Percentiles rank a stretch among this genome's conserved stretches.
phyloP scores from a whole-genome alignment of 371 early-diverging fungal species.

The Neoconidiobolus thromboides region DNA sequence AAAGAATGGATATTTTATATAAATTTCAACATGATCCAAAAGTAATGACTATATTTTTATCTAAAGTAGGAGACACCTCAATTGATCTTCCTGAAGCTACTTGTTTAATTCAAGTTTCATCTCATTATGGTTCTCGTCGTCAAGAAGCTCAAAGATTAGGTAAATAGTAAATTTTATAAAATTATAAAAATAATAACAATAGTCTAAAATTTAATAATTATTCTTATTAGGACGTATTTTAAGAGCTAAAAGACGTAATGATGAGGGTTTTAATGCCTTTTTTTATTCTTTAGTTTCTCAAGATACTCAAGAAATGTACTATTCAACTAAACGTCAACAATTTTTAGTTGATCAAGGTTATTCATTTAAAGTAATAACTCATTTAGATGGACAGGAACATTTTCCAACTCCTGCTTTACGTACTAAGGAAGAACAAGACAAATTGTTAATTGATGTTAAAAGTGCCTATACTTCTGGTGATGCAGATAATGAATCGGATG shows the following conservation, averaged over 20 bases:
- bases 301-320: constrained; percentile 99
- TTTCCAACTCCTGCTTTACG: constrained; percentile 30
- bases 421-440: constrained; percentile 62
- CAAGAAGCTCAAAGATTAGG: constrained; percentile 99
- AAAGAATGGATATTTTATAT: constrained; percentile 88
- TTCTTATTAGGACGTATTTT: constrained; percentile 65
- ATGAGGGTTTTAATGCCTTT: constrained; percentile 95
- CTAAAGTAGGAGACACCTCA: constrained; percentile 98
- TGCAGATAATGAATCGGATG: constrained; percentile 46
- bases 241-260: constrained; percentile 94
- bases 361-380: constrained; percentile 86
- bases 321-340: constrained; percentile 94
- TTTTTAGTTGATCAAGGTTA: constrained; percentile 99
- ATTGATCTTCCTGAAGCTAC: constrained; percentile 99
- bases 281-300: constrained; percentile 96
- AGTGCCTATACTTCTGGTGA: constrained; percentile 42
- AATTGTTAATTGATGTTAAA: constrained; percentile 71
- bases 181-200: neutral
- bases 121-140: constrained; percentile 97
- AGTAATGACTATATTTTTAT: constrained; percentile 93
- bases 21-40: constrained; percentile 91
- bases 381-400: constrained; percentile 53
- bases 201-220: too few relatives aligned
- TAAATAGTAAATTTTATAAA: neutral
- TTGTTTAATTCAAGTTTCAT: constrained; percentile 96